A percentile compares a stretch with the other conserved stretches of the same genome.
These are phyloP conservation scores for Penstemon newberryi DNA, from an alignment of 257 asterid genomes.

Conservation along the genomic window DNA sequence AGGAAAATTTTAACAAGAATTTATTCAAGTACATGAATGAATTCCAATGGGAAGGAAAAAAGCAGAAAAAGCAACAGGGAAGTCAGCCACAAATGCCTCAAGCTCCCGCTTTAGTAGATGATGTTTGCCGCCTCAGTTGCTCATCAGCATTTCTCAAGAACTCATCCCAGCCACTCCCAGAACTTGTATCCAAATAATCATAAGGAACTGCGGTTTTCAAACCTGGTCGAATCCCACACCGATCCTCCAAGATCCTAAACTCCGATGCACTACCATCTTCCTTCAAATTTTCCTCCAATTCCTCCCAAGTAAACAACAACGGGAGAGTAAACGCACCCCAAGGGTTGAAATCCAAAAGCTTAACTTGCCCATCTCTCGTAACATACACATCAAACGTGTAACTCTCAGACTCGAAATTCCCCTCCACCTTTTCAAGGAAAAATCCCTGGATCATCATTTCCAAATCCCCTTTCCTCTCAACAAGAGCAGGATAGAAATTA, in stretches of 20 bases:
- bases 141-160: constrained; percentile 63
- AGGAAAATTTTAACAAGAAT: too few species aligned
- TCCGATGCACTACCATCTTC: constrained; percentile 40
- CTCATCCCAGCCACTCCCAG: constrained; percentile 92
- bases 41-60: too few species aligned
- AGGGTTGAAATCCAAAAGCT: constrained; percentile 86
- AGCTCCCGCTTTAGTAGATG: constrained; percentile 48
- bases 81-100: constrained; percentile 20
- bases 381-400: constrained; percentile 79
- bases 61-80: too few species aligned
- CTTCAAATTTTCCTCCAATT: constrained; percentile 53
- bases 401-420: constrained; percentile 53
- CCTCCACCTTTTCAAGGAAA: constrained; percentile 45
- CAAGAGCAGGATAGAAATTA: constrained; percentile 69
- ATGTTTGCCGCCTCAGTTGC: constrained; percentile 46
- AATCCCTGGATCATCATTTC: constrained; percentile 40
- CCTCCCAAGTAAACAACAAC: constrained; percentile 76
- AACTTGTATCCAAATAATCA: constrained; percentile 77
- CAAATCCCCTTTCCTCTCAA: constrained; percentile 44
- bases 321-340: constrained; percentile 88
- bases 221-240: constrained; percentile 77
- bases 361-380: constrained; percentile 60
- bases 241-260: constrained; percentile 63
- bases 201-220: constrained; percentile 86
- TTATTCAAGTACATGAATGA: too few species aligned